Conservation (phyloP, 108 stramenopile genomes). For the Nannochloropsis gaditana region DNA sequence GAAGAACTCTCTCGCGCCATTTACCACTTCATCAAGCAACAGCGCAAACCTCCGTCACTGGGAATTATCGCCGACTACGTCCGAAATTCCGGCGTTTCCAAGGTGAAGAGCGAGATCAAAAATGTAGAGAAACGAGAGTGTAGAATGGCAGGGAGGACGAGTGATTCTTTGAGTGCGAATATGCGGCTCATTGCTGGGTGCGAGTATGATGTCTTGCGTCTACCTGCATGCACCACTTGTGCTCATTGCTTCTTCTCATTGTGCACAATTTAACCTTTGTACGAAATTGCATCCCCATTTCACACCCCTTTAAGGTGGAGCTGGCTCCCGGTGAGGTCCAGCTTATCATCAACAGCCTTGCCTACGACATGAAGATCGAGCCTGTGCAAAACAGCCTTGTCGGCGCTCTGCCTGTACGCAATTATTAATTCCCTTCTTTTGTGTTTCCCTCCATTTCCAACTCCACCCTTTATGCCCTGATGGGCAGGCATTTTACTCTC, state of each 20-base stretch:
- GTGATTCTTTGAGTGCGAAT: slow-evolving; percentile 32
- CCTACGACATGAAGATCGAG: slow-evolving; percentile 38
- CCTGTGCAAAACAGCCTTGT: slow-evolving; percentile 28
- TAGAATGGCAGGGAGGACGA: slow-evolving; percentile 23
- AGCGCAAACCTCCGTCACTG: slow-evolving; percentile 54
- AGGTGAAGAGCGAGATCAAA: not conserved
- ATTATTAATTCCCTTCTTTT: not conserved
- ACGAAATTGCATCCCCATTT: not conserved
- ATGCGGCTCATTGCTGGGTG: slow-evolving; percentile 39
- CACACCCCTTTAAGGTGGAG: slow-evolving; percentile 56
- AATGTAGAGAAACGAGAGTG: not conserved
- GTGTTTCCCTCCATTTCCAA: not conserved
- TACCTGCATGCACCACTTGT: not conserved
- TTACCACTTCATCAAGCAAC: slow-evolving; percentile 49
- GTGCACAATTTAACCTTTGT: too few relatives aligned
- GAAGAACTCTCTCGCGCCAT: slow-evolving; percentile 74
- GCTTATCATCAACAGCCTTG: slow-evolving; percentile 63
- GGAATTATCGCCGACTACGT: slow-evolving; percentile 64
- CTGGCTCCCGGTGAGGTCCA: slow-evolving; percentile 74
- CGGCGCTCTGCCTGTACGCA: slow-evolving; percentile 28
- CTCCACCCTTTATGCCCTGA: not conserved
- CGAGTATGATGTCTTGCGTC: slow-evolving; percentile 21
- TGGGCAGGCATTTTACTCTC: not conserved
- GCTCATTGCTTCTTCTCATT: not conserved
- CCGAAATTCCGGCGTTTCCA: slow-evolving; percentile 67